Percentiles rank a stretch among this genome's conserved stretches.
phyloP scores from a whole-genome alignment of 2,329 filamentous ascomycete genomes.

The Venturia effusa region DNA sequence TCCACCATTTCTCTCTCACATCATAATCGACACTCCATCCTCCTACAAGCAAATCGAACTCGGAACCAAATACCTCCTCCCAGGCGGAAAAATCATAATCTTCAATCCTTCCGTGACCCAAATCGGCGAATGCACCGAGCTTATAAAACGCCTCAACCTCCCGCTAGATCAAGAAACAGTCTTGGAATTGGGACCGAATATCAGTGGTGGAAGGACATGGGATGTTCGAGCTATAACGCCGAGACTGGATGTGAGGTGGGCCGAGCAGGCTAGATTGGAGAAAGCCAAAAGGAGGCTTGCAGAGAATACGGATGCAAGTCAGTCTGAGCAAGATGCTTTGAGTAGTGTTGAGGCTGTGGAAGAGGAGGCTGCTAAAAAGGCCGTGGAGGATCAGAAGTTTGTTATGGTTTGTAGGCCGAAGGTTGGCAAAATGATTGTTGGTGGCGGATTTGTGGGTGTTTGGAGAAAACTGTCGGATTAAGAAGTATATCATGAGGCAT shows the following conservation, averaged over 20 bases:
- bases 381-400: constrained; percentile 14
- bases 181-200: constrained; percentile 44
- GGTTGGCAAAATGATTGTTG: constrained; percentile 26
- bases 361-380: constrained; percentile 1
- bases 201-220: constrained; percentile 50
- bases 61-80: constrained; percentile 47
- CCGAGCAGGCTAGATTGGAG: constrained; percentile 2
- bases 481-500: too few relatives aligned
- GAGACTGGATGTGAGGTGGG: constrained; percentile 18
- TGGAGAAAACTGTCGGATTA: too few relatives aligned
- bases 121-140: constrained; percentile 52
- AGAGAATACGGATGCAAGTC: constrained; percentile 8
- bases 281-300: constrained; percentile 9
- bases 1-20: constrained; percentile 51
- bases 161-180: constrained; percentile 49
- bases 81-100: constrained; percentile 54
- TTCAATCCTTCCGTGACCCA: constrained; percentile 74
- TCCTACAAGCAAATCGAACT: constrained; percentile 42
- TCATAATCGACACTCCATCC: constrained; percentile 62
- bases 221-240: constrained; percentile 45
- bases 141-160: constrained; percentile 42
- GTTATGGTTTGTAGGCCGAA: constrained; percentile 28
- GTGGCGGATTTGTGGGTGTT: constrained; percentile 25
- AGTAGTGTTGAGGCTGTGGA: not conserved
- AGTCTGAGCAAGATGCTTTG: constrained; percentile 1